Conservation (phyloP, 176 grass and related monocot genomes). For the Bonia amplexicaulis region DNA sequence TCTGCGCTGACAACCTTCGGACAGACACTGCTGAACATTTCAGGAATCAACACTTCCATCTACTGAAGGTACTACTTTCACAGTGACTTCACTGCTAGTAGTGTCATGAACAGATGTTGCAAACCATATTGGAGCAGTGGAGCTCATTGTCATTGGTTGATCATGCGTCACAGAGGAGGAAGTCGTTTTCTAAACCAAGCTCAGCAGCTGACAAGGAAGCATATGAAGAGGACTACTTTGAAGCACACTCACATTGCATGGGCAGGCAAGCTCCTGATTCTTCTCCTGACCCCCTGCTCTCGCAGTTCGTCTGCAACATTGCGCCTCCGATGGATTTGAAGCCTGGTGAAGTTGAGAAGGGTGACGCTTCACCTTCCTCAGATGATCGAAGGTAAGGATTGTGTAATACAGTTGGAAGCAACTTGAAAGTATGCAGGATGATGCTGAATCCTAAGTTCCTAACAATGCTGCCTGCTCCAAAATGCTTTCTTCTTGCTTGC, state of each 20-base stretch:
- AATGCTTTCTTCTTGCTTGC: not conserved
- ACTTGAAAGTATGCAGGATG: not conserved
- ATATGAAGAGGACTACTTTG: conserved; percentile 32
- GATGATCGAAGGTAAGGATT: conserved; percentile 33
- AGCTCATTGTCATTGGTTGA: conserved; percentile 4
- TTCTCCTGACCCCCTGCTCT: conserved; percentile 48
- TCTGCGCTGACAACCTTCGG: conserved; percentile 52
- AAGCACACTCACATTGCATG: not conserved
- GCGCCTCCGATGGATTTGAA: not conserved
- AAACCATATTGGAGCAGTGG: not conserved
- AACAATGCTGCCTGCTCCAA: not conserved
- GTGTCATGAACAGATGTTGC: not conserved
- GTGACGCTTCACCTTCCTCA: not conserved
- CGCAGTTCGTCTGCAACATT: conserved; percentile 44
- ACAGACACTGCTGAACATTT: conserved; percentile 49
- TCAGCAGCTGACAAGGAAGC: conserved; percentile 12
- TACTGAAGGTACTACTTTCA: conserved; percentile 43
- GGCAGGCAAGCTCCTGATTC: not conserved
- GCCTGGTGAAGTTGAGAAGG: not conserved
- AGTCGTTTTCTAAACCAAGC: conserved; percentile 33
- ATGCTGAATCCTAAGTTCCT: not conserved
- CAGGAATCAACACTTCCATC: conserved; percentile 37
- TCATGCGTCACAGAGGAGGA: conserved; percentile 44
- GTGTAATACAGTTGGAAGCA: not conserved
- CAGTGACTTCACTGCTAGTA: not conserved